Evolutionary conservation across 768 basidiomycete genomes (phyloP).

Genomic region (Cyathus striatus): DNA sequence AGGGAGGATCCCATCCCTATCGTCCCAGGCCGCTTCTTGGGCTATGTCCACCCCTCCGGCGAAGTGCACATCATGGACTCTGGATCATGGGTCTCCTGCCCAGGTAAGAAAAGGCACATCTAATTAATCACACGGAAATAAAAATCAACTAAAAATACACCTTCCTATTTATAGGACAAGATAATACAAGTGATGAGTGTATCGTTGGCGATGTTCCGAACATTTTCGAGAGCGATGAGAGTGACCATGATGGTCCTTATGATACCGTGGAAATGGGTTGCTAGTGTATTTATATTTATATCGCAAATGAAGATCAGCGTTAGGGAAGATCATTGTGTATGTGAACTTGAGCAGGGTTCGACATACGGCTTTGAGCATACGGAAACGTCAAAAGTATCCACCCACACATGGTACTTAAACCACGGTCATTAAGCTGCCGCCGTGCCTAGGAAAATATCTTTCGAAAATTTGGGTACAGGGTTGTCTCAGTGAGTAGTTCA

Average conservation of each 20-base stretch:
- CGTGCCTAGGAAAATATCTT: too few species aligned
- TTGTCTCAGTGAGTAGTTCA: too few species aligned
- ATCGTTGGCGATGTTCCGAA: constrained; percentile 36
- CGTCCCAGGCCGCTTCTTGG: constrained; percentile 27
- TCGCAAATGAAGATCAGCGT: too few species aligned
- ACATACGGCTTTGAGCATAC: too few species aligned
- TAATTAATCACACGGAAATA: not conserved
- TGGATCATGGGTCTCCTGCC: constrained; percentile 49
- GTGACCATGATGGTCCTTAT: constrained; percentile 34
- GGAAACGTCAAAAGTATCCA: too few species aligned
- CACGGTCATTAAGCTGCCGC: too few species aligned
- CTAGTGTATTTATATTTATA: not conserved
- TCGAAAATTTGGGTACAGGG: too few species aligned
- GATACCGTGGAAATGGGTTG: constrained; percentile 2
- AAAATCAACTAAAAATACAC: not conserved
- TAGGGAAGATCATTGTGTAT: too few species aligned
- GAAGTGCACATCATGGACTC: constrained; percentile 47
- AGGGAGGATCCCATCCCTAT: not conserved
- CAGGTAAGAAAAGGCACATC: constrained; percentile 27
- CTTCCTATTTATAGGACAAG: constrained; percentile 25
- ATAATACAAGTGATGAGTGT: constrained; percentile 46
- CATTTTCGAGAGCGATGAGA: constrained; percentile 29
- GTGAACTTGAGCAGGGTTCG: too few species aligned
- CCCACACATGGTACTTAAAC: too few species aligned
- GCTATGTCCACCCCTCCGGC: constrained; percentile 40